A percentile compares a stretch with the other conserved stretches of the same genome.
These are phyloP conservation scores for Pezizomycotina sp. DNA, from an alignment of 2,329 filamentous ascomycete species.

Conservation along the genomic window DNA sequence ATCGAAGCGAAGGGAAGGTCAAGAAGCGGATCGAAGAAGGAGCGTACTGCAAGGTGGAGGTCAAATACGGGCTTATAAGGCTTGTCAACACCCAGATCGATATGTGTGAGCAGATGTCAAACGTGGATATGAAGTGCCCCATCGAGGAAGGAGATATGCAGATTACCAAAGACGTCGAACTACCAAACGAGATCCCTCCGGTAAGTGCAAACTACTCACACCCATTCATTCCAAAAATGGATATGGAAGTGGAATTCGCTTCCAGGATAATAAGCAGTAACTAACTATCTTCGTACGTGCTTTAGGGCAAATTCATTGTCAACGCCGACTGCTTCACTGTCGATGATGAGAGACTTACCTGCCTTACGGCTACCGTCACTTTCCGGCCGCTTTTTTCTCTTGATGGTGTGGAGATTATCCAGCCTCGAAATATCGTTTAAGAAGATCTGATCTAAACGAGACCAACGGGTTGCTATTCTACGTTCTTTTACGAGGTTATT, in stretches of 20 bases:
- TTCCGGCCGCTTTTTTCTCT: no score
- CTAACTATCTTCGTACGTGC: slow-evolving; percentile 6
- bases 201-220: slow-evolving; percentile 39
- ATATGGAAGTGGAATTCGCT: slow-evolving; percentile 10
- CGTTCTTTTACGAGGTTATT: no score
- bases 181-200: slow-evolving; percentile 75
- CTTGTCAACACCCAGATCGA: slow-evolving; percentile 60
- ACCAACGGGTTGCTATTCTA: no score
- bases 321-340: slow-evolving; percentile 65
- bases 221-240: neutral
- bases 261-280: neutral
- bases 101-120: slow-evolving; percentile 73
- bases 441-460: no score
- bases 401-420: no score
- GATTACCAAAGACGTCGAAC: slow-evolving; percentile 64
- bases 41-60: slow-evolving; percentile 63
- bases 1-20: slow-evolving; percentile 67
- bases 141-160: slow-evolving; percentile 59
- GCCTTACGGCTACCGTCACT: slow-evolving; percentile 56
- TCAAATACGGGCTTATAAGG: slow-evolving; percentile 89
- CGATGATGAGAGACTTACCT: slow-evolving; percentile 63
- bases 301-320: slow-evolving; percentile 75
- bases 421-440: no score
- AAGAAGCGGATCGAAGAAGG: slow-evolving; percentile 56
- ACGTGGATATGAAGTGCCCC: slow-evolving; percentile 80